Base-by-base conservation (phyloP, 768 basidiomycete genomes). In the Mrakia gelida region DNA sequence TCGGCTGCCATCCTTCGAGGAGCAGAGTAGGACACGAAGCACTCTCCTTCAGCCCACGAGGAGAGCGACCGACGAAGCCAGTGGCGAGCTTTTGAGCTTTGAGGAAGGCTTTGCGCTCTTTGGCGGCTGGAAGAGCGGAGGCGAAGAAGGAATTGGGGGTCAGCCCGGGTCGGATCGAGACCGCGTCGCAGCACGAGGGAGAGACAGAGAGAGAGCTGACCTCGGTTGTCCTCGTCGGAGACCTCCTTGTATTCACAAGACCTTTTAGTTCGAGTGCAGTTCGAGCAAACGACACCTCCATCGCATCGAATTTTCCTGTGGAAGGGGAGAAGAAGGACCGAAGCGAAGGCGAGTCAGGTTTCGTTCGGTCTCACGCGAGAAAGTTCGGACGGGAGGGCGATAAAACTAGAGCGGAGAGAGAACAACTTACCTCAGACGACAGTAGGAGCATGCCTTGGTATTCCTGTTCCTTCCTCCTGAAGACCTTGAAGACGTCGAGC, bases 221-320 rank as follows among this genome's bases (percentile, higher is more conserved):
- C 67, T 32, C 81, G 79, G 80, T 84, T 84, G 75, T 82, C 81
- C 65, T 84, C 82, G 71, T 83, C 83, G 41, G 83, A 82, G 18
- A 84, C 83, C 3, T 82, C 81, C 4, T 82, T 78, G 68, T 82
- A 84, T 10, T 82, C 82, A 78, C 83, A 84, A 4, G 71, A 75
- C n/a, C 81, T 78, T 61, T 81, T 76, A 7, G 82, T 80, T 10
- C 83, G 81, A 16, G 79, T 77, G 77, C 83, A 84, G 80, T 84
- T 84, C 15, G 80, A 62, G 59, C 83, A 84, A 43, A 82, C 82
- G n/a, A 80, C 63, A 5, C 80, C 80, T 34, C 83, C 83, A 63
- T 82, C 82, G 77, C 83, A 84, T 72, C 81, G 34, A n/a, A 70
- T 70, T n/a, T 70, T 70, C 67, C 67, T 70, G 63, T 45, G 26